A percentile compares a stretch with the other conserved stretches of the same genome.
Evolutionary conservation across 78 protist species (phyloP).

Genomic region (Dictyostelium capitatum): DNA sequence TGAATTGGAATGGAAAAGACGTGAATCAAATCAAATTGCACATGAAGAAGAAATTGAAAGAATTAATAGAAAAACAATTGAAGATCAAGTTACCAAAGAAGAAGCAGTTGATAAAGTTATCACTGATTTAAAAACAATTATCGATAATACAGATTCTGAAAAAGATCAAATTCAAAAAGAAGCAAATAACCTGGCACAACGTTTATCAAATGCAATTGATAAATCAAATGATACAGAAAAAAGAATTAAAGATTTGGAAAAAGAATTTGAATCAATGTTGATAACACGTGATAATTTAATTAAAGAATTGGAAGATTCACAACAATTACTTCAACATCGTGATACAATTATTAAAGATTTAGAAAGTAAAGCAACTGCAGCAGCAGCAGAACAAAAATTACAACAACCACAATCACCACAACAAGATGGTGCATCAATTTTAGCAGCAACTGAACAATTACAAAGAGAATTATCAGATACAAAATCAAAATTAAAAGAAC

Average conservation of each 20-base stretch:
- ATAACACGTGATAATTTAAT: slow-evolving; percentile 35
- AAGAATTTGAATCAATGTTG: slow-evolving; percentile 34
- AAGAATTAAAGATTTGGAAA: slow-evolving; percentile 24
- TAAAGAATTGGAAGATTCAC: slow-evolving; percentile 31
- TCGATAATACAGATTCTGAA: slow-evolving; percentile 16
- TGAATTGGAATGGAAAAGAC: not conserved
- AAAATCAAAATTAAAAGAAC: not conserved
- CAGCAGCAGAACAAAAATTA: no score
- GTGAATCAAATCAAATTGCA: not conserved
- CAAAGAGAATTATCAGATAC: slow-evolving; percentile 15
- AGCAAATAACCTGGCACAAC: slow-evolving; percentile 32
- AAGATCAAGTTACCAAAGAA: slow-evolving; percentile 33
- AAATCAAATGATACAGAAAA: slow-evolving; percentile 41
- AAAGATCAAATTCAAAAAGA: slow-evolving; percentile 24
- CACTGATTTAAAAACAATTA: slow-evolving; percentile 25
- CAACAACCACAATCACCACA: not conserved
- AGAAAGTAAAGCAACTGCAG: not conserved
- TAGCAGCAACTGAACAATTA: not conserved
- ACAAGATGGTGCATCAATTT: slow-evolving; percentile 42
- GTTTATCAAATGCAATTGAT: slow-evolving; percentile 44
- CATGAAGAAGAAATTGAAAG: slow-evolving; percentile 32
- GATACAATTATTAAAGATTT: no score
- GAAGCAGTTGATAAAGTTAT: slow-evolving; percentile 29
- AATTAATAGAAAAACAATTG: not conserved
- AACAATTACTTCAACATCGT: not conserved